Evolutionary conservation across 2,329 filamentous ascomycete genomes (phyloP).

Genomic region (Sphaerulina musiva): DNA sequence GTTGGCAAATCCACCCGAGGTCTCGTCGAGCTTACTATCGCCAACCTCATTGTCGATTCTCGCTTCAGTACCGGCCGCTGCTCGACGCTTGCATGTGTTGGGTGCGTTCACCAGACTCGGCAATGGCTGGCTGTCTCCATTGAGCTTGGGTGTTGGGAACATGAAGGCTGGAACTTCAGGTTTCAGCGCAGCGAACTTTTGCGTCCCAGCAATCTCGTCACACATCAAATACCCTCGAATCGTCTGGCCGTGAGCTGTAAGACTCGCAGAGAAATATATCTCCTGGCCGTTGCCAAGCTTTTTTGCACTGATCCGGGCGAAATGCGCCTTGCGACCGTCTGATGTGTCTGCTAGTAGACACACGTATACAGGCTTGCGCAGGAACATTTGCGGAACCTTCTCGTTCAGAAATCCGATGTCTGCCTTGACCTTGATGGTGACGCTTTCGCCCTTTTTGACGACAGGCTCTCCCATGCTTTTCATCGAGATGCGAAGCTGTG

Average conservation of each 20-base stretch:
- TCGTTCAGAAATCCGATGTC: slow-evolving; percentile 67
- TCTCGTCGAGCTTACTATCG: slow-evolving; percentile 49
- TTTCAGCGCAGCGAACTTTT: slow-evolving; percentile 48
- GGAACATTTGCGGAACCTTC: slow-evolving; percentile 55
- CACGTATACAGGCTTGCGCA: slow-evolving; percentile 57
- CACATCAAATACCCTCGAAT: slow-evolving; percentile 70
- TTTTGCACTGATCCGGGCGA: slow-evolving; percentile 55
- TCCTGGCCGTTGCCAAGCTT: slow-evolving; percentile 58
- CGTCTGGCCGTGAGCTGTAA: slow-evolving; percentile 50
- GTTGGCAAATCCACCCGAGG: slow-evolving; percentile 43
- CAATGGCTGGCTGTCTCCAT: slow-evolving; percentile 9
- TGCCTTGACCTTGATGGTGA: slow-evolving; percentile 57
- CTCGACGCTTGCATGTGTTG: slow-evolving; percentile 25
- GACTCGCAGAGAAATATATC: slow-evolving; percentile 52
- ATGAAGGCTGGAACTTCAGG: slow-evolving; percentile 43
- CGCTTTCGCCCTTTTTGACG: slow-evolving; percentile 38
- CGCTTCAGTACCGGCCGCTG: slow-evolving; percentile 9
- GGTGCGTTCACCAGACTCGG: slow-evolving; percentile 15
- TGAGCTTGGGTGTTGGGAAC: slow-evolving; percentile 36
- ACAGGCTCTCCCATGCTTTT: slow-evolving; percentile 44
- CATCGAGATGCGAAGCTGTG: slow-evolving; percentile 54
- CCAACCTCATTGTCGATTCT: slow-evolving; percentile 38
- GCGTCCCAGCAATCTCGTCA: slow-evolving; percentile 67
- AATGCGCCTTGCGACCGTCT: slow-evolving; percentile 63
- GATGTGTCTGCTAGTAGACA: slow-evolving; percentile 69